These are phyloP conservation scores for Brassica juncea DNA, from an alignment of 345 rosid species.

Conservation along the genomic window DNA sequence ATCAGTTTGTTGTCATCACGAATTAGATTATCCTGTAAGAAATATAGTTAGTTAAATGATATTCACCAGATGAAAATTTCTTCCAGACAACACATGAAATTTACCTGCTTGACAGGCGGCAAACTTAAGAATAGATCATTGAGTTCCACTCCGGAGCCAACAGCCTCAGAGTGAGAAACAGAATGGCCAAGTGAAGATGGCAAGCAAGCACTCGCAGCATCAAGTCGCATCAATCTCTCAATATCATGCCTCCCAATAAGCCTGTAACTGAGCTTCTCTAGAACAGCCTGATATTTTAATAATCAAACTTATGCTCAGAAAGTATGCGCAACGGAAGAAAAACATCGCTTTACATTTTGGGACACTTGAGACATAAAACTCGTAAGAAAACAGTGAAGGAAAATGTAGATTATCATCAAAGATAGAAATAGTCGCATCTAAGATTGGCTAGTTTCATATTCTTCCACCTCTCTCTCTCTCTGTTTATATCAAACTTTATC, in stretches of 20 bases:
- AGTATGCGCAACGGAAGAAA: constrained; percentile 17
- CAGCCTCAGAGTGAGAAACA: constrained; percentile 52
- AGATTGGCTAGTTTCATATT: constrained; percentile 12
- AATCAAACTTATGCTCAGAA: constrained; percentile 34
- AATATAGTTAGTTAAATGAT: background rate
- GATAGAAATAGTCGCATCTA: constrained; percentile 6
- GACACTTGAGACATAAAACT: constrained; percentile 5
- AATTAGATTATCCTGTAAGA: constrained; percentile 85
- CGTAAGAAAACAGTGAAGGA: background rate
- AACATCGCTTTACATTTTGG: background rate
- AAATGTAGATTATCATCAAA: background rate
- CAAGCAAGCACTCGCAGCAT: constrained; percentile 73
- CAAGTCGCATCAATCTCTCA: constrained; percentile 92
- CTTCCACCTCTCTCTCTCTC: background rate
- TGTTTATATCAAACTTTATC: constrained; percentile 5
- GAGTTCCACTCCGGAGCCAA: constrained; percentile 66
- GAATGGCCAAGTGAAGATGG: constrained; percentile 58
- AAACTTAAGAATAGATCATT: constrained; percentile 67
- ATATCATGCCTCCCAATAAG: constrained; percentile 96
- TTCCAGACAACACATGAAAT: constrained; percentile 13
- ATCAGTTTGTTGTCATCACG: constrained; percentile 92
- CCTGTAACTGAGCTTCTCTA: constrained; percentile 97
- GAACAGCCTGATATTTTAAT: constrained; percentile 78
- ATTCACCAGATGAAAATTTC: background rate
- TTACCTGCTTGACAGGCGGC: constrained; percentile 89